Evolutionary conservation across 805 yeast species (phyloP).

Genomic region (Candida endomychidarum): DNA sequence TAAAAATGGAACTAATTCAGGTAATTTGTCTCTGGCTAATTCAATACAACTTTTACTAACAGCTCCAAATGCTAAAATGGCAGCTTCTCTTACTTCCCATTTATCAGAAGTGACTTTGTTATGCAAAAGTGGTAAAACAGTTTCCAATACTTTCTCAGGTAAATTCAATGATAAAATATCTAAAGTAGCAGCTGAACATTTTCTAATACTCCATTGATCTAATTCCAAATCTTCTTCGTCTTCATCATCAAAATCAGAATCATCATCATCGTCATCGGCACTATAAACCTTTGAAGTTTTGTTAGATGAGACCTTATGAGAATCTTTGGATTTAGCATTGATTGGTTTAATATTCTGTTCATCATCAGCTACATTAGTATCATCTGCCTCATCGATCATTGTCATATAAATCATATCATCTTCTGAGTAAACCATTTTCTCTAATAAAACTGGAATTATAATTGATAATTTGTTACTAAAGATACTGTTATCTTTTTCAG

Average conservation of each 20-base stretch:
- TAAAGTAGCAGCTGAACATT: constrained; percentile 91
- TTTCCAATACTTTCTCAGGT: constrained; percentile 65
- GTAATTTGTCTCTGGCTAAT: constrained; percentile 67
- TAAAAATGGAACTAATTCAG: constrained; percentile 78
- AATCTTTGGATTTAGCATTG: constrained; percentile 61
- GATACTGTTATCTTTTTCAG: constrained; percentile 31
- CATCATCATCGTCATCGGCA: constrained; percentile 25
- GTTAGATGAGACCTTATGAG: constrained; percentile 26
- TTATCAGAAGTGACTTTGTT: constrained; percentile 63
- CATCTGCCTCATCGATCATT: constrained; percentile 68
- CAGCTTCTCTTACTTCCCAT: constrained; percentile 93
- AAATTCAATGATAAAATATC: constrained; percentile 72
- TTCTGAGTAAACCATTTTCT: constrained; percentile 85
- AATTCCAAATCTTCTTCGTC: constrained; percentile 69
- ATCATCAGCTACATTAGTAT: constrained; percentile 73
- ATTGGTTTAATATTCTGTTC: constrained; percentile 88
- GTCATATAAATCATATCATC: constrained; percentile 69
- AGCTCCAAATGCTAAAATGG: constrained; percentile 93
- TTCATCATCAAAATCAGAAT: constrained; percentile 38
- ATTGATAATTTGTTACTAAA: constrained; percentile 57
- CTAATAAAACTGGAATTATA: constrained; percentile 75
- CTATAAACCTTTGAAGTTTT: constrained; percentile 17
- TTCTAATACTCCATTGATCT: constrained; percentile 86
- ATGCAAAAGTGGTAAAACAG: constrained; percentile 73
- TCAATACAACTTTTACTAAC: constrained; percentile 86